Conservation (phyloP, 2,329 filamentous ascomycete genomes). For the Dactylonectria macrodidyma region DNA sequence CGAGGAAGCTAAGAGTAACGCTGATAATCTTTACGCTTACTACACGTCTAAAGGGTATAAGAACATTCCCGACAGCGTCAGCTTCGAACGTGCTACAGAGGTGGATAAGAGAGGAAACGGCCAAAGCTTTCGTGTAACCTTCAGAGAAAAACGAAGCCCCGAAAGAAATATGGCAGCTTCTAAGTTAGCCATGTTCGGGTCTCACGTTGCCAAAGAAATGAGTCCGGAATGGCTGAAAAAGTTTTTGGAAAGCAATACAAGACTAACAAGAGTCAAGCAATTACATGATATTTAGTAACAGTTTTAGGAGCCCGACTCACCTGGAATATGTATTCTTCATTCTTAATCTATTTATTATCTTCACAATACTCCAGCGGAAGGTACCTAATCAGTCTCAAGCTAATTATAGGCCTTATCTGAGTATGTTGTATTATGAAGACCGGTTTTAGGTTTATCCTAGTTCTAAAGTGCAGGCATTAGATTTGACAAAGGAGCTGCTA, state of each 20-base stretch:
- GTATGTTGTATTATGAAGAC: too few species aligned
- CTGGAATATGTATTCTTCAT: neutral
- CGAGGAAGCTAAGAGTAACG: neutral
- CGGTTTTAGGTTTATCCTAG: too few species aligned
- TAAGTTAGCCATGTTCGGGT: neutral
- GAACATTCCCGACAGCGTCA: neutral
- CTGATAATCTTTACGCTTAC: neutral
- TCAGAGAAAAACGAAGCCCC: neutral
- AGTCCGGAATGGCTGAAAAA: neutral
- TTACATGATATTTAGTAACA: neutral
- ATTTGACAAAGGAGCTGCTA: too few species aligned
- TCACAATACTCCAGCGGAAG: too few species aligned
- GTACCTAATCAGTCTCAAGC: neutral
- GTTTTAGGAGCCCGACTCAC: neutral
- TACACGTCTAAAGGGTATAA: slow-evolving; percentile 1
- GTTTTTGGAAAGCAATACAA: slow-evolving; percentile 1
- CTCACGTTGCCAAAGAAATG: neutral
- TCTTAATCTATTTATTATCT: too few species aligned
- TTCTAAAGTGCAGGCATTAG: too few species aligned
- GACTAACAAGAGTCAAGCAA: neutral
- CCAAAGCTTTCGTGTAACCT: neutral
- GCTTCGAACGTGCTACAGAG: neutral
- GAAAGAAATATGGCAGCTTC: neutral
- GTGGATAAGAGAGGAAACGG: neutral
- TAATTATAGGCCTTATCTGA: neutral